Evolutionary conservation across 192 early-diverging fungal species (phyloP).

Genomic region (Rhizophagus prolifer): DNA sequence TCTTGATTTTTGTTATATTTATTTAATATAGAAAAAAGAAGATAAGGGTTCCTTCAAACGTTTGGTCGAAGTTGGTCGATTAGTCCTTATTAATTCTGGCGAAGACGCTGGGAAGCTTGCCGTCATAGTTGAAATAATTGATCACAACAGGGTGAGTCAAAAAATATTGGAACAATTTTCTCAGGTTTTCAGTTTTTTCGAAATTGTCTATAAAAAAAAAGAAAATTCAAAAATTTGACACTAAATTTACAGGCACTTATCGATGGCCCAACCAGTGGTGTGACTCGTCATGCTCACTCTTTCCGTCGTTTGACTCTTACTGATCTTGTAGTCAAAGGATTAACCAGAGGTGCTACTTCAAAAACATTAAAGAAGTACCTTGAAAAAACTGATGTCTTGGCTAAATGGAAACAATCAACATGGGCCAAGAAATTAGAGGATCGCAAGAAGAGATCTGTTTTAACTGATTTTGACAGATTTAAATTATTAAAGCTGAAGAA

Average conservation of each 20-base stretch:
- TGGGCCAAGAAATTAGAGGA: slow-evolving; percentile 96
- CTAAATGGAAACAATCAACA: slow-evolving; percentile 81
- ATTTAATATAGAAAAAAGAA: slow-evolving; percentile 14
- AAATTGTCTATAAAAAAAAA: no score
- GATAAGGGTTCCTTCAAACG: slow-evolving; percentile 74
- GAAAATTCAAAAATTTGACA: not conserved
- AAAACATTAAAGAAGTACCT: slow-evolving; percentile 75
- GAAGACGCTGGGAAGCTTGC: slow-evolving; percentile 95
- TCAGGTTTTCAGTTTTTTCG: not conserved
- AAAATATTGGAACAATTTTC: not conserved
- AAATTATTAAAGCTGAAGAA: slow-evolving; percentile 94
- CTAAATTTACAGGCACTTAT: slow-evolving; percentile 71
- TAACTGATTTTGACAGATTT: slow-evolving; percentile 98
- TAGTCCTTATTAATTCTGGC: slow-evolving; percentile 95
- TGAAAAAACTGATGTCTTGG: slow-evolving; percentile 81
- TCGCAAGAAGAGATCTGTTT: slow-evolving; percentile 72
- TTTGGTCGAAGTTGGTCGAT: slow-evolving; percentile 97
- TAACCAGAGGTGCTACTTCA: slow-evolving; percentile 82
- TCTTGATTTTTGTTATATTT: slow-evolving; percentile 5
- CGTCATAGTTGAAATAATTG: slow-evolving; percentile 98
- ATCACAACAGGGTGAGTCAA: slow-evolving; percentile 88
- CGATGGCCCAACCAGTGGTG: slow-evolving; percentile 96
- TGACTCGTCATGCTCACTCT: slow-evolving; percentile 80
- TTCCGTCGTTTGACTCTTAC: slow-evolving; percentile 94
- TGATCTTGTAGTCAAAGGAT: slow-evolving; percentile 77